phyloP scores from a whole-genome alignment of 768 basidiomycete species.

The Leccinum olivaceopallidum region DNA sequence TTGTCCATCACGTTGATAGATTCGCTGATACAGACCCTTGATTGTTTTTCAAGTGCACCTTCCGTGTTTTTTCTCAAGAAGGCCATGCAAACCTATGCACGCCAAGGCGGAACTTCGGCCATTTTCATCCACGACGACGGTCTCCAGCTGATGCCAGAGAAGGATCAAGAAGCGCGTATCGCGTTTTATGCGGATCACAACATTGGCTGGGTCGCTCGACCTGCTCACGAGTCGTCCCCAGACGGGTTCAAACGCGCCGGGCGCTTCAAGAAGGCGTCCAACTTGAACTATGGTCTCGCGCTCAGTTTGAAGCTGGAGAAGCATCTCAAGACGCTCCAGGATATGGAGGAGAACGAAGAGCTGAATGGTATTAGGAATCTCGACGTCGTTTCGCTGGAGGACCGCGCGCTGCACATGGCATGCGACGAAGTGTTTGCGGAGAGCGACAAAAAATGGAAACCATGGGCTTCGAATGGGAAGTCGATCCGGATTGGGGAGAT shows the following conservation, averaged over 20 bases:
- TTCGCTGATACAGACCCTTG: neutral
- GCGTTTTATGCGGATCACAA: constrained; percentile 57
- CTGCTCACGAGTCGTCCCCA: constrained; percentile 36
- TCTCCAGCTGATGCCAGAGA: constrained; percentile 47
- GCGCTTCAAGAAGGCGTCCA: constrained; percentile 92
- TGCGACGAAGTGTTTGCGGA: constrained; percentile 71
- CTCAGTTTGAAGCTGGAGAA: constrained; percentile 38
- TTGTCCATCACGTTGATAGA: neutral
- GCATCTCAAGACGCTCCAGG: constrained; percentile 38
- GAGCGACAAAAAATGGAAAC: constrained; percentile 58
- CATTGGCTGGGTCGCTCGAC: constrained; percentile 63
- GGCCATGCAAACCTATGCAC: constrained; percentile 64
- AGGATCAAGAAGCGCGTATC: constrained; percentile 48
- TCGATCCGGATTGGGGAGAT: constrained; percentile 77
- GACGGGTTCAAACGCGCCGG: constrained; percentile 51
- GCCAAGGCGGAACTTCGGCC: constrained; percentile 58
- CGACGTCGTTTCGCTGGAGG: constrained; percentile 57
- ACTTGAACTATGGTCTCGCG: constrained; percentile 78
- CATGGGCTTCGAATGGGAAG: constrained; percentile 77
- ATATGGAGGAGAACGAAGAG: constrained; percentile 44
- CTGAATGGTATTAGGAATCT: constrained; percentile 27
- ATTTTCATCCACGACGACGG: constrained; percentile 68
- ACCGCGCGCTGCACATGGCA: constrained; percentile 69
- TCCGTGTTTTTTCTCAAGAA: constrained; percentile 67
- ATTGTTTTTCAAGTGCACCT: constrained; percentile 46